These are phyloP conservation scores for Cercospora beticola DNA, from an alignment of 2,329 filamentous ascomycete genomes.

Conservation along the genomic window DNA sequence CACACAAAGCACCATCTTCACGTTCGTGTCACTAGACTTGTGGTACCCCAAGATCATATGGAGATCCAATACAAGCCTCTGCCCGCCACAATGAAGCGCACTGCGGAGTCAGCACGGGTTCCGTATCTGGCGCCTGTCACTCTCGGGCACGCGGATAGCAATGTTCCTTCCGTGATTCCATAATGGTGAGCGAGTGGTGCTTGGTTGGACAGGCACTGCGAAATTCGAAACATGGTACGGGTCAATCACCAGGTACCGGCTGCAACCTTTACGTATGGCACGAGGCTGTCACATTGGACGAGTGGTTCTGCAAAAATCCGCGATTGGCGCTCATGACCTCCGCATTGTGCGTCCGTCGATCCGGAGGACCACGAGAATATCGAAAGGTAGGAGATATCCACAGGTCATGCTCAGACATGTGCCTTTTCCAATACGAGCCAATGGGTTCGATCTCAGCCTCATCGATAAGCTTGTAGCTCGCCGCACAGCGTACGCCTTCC, in stretches of 20 bases:
- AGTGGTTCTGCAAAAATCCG: constrained; percentile 11
- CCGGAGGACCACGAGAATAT: neutral
- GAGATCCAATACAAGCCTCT: neutral
- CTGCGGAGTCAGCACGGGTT: neutral
- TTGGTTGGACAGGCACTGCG: neutral
- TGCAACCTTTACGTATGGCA: neutral
- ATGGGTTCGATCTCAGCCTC: neutral
- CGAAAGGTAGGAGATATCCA: neutral
- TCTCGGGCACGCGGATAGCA: neutral
- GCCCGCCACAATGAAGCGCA: neutral
- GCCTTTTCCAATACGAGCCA: neutral
- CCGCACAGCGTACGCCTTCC: neutral
- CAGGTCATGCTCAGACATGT: neutral
- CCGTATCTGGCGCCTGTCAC: neutral
- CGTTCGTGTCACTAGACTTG: constrained; percentile 9
- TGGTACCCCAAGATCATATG: neutral
- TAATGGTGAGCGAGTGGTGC: neutral
- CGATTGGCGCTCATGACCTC: constrained; percentile 10
- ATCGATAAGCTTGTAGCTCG: neutral
- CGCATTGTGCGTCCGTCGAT: neutral
- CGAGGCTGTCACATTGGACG: neutral
- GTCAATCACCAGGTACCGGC: neutral
- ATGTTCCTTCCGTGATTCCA: neutral
- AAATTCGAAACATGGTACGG: neutral
- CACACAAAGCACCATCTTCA: constrained; percentile 12